Base-by-base conservation (phyloP, 192 early-diverging fungal species). In the Rhizophlyctis rosea region DNA sequence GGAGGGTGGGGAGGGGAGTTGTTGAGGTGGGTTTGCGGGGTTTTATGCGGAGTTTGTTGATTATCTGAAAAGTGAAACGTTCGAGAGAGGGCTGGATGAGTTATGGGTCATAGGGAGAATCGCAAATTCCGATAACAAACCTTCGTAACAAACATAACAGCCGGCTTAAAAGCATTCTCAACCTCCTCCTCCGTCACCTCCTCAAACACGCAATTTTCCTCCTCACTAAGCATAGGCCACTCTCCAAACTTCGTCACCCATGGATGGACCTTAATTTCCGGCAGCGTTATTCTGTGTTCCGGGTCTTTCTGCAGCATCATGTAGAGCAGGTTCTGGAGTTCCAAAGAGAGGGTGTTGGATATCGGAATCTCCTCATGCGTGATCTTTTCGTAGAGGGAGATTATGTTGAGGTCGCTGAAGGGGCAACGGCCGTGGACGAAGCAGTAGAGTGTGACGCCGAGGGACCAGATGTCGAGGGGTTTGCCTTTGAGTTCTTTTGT, bases 361-460 rank as follows among this genome's bases (percentile, higher is more conserved):
- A 76, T 62, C 3, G 54, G 16, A 0, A 68, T 59, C 25, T 65
- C 56, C n/a, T 77, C 67, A 1, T 48, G 21, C 32, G 48, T 47
- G 21, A 84, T 81, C 58, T 80, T 82, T 23, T 59, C 32, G 59
- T 71, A 76, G 4, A 84, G 64, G 3, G 47, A 48, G 11, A 77
- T 34, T 30, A 68, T 34, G 60, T 64, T 69, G 3, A 75, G 71
- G 32, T 82, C 78, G 49, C 71, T 66, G 55, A 78, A 84, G 14
- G 82, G 82, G 11, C 72, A 68, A 47, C 64, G 62, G 5, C 82
- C 82, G 63, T 84, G 82, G 0, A 83, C 74, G 30, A 84, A 65
- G 57, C 78, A 82, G 56, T 74, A 84, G 29, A 84, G 69, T 5
- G 82, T 84, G 16, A 81, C 80, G 2, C 84, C 84, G 16, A 86